A percentile compares a stretch with the other conserved stretches of the same genome.
phyloP scores from a whole-genome alignment of 139 green algal species.

The Micractinium conductrix region DNA sequence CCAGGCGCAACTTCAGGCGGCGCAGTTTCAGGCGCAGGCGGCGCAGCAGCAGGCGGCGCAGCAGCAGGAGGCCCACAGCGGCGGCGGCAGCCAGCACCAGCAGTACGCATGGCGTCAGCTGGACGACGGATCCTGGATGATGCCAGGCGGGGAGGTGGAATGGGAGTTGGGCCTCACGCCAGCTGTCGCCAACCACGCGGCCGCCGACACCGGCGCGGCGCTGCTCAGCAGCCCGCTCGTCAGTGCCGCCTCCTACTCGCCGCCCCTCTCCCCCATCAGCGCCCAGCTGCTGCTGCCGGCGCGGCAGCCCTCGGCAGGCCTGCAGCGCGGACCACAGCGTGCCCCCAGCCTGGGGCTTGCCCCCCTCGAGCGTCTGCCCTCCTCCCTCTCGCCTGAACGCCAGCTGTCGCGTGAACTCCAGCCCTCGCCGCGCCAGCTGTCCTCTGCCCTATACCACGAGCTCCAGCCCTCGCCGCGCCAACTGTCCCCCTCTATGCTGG shows the following conservation, averaged over 20 bases:
- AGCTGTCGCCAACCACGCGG: neutral
- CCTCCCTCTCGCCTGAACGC: neutral
- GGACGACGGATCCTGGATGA: conserved; percentile 23
- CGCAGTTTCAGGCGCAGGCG: too few relatives aligned
- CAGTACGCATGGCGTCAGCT: conserved; percentile 10
- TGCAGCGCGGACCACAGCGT: conserved; percentile 17
- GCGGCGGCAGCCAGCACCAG: too few relatives aligned
- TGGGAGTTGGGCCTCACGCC: neutral
- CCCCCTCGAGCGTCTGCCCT: neutral
- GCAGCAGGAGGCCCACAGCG: neutral
- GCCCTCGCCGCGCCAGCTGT: neutral
- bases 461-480: neutral
- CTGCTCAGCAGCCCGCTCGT: conserved; percentile 1
- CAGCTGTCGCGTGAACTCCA: neutral
- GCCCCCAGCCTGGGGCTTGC: conserved; percentile 1
- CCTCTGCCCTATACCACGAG: neutral
- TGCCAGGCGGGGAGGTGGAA: conserved; percentile 8
- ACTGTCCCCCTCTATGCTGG: too few relatives aligned
- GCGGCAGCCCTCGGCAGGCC: neutral
- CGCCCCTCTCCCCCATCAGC: conserved; percentile 17
- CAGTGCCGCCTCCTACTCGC: conserved; percentile 1
- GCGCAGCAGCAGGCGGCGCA: too few relatives aligned
- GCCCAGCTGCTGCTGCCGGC: conserved; percentile 6
- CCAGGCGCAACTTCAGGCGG: too few relatives aligned
- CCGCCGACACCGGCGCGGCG: neutral